Evolutionary conservation across 2,329 filamentous ascomycete genomes (phyloP).

Genomic region (Sporothrix schenckii): DNA sequence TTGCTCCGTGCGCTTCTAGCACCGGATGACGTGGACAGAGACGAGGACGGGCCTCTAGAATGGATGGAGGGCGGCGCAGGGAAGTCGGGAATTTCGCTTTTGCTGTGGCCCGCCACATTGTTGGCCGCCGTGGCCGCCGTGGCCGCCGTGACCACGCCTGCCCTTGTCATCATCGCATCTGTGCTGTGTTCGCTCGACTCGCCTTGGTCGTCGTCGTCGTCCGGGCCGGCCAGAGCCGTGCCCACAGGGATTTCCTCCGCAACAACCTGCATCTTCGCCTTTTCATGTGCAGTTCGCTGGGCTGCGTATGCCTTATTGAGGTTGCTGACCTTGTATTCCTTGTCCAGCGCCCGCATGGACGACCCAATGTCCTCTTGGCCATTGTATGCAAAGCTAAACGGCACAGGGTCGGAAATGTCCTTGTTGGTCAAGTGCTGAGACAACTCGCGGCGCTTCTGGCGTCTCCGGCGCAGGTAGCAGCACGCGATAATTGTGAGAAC

Average conservation of each 20-base stretch:
- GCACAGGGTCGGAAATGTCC: slow-evolving; percentile 43
- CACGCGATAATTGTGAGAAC: slow-evolving; percentile 40
- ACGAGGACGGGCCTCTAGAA: neutral
- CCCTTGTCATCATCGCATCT: neutral
- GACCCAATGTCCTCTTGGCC: slow-evolving; percentile 34
- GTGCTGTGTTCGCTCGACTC: neutral
- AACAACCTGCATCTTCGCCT: slow-evolving; percentile 12
- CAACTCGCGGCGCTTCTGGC: slow-evolving; percentile 35
- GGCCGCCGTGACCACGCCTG: neutral
- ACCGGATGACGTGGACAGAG: slow-evolving; percentile 2
- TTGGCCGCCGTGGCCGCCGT: neutral
- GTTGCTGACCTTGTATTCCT: slow-evolving; percentile 34
- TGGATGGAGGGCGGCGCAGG: slow-evolving; percentile 29
- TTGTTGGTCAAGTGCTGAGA: slow-evolving; percentile 36
- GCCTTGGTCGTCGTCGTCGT: neutral
- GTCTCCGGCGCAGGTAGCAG: slow-evolving; percentile 41
- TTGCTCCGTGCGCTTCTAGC: neutral
- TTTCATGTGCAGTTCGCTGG: slow-evolving; percentile 18
- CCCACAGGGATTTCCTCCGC: slow-evolving; percentile 21
- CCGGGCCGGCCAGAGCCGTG: slow-evolving; percentile 17
- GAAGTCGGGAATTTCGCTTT: slow-evolving; percentile 33
- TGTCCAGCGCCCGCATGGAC: slow-evolving; percentile 34
- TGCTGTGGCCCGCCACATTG: neutral
- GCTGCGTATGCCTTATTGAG: slow-evolving; percentile 18
- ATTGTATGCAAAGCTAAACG: slow-evolving; percentile 41